Evolutionary conservation across 2,329 filamentous ascomycete species (phyloP), one percentile per base, ranked within the genome.

Genomic region (Fusarium sp.): DNA sequence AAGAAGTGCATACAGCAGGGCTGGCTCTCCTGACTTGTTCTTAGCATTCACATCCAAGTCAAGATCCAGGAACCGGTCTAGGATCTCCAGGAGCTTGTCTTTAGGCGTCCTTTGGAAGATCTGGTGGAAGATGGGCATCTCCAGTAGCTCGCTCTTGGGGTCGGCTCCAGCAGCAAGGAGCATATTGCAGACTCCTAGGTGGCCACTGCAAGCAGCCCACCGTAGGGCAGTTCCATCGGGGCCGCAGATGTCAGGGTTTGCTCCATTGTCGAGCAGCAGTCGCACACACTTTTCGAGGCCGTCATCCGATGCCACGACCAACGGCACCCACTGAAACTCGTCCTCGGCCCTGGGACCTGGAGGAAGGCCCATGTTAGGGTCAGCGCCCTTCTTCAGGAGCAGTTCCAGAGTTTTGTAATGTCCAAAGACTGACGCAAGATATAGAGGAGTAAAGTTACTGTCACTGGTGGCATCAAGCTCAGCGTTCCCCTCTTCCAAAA

Each of bases 291-390:
- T 33, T 15, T 33, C 15, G 7, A 59, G 58, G 1, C 65, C 33
- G 1, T 30, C n/a, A 0, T 64, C 58, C 2, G 35, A 43, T 6
- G 50, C 47, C 0, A 50, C 58, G 22, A 38, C 27, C 2, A 69
- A 33, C 0, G 67, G 67, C 0, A 52, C 37, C 66, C 64, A 58
- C 4, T 33, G 37, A 10, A 9, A 20, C 9, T 37, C n/a, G 0
- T 27, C 14, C 6, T 1, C 27, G 1, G 11, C n/a, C 20, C 20
- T 22, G 12, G 17, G 9, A 1, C 20, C n/a, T 2, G 35, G 6
- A 2, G 38, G 8, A 12, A 68, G 27, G 2, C 64, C 47, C 66
- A 63, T 69, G 5, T 68, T 52, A 0, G 66, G 64, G 15, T 68
- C 64, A 11, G 54, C 66, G 1, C 57, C 64, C 27, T 33, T 14